phyloP scores from a whole-genome alignment of 495 filamentous ascomycete genomes.

The Thermothielavioides terrestris region DNA sequence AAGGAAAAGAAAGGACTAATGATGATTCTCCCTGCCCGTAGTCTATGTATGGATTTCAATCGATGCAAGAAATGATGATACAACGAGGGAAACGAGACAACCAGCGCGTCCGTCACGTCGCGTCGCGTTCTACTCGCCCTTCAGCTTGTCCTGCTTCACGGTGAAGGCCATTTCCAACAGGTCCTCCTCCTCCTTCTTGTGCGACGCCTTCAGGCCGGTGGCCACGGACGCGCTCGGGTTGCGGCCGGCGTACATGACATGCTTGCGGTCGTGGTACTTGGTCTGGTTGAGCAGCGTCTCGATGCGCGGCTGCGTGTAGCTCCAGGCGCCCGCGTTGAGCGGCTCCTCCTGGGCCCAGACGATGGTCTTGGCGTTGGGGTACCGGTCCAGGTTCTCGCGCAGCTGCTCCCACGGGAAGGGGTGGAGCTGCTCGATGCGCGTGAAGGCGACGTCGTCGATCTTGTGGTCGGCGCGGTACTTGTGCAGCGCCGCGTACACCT shows the following conservation, averaged over 20 bases:
- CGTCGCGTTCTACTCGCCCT: constrained; percentile 47
- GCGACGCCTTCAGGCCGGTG: constrained; percentile 79
- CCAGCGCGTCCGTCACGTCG: neutral
- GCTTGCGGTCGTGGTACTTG: constrained; percentile 79
- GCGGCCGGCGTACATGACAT: constrained; percentile 94
- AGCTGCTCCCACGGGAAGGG: constrained; percentile 98
- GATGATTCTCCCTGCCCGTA: neutral
- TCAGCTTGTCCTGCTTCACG: constrained; percentile 58
- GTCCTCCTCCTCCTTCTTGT: constrained; percentile 91
- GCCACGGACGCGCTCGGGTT: constrained; percentile 85
- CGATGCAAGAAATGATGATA: neutral
- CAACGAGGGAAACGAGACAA: constrained; percentile 3
- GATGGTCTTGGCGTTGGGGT: constrained; percentile 93
- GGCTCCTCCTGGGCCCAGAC: constrained; percentile 97
- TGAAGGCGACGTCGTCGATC: constrained; percentile 83
- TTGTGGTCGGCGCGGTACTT: constrained; percentile 83
- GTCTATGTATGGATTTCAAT: neutral
- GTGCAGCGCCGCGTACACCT: constrained; percentile 82
- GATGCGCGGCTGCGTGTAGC: constrained; percentile 87
- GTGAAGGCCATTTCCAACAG: constrained; percentile 65
- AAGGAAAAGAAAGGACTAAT: neutral
- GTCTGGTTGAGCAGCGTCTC: constrained; percentile 93
- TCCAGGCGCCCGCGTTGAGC: constrained; percentile 92
- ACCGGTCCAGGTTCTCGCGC: constrained; percentile 87
- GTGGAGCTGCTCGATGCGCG: constrained; percentile 92